A percentile compares a stretch with the other conserved stretches of the same genome.
These are phyloP conservation scores for Aspergillus pseudonomiae DNA, from an alignment of 2,329 filamentous ascomycete genomes.

Conservation along the genomic window DNA sequence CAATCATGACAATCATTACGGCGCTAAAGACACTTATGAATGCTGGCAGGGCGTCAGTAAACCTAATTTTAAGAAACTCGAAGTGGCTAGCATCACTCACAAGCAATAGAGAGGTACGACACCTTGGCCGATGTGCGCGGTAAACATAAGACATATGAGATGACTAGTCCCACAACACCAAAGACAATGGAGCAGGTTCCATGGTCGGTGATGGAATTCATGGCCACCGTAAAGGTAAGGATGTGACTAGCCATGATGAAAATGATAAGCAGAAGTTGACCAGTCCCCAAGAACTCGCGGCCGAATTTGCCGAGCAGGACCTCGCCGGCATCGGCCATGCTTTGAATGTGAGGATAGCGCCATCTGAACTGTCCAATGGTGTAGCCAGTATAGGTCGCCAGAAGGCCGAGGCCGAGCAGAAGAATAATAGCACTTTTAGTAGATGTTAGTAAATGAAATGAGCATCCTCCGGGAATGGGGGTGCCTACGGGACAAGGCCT, in stretches of 20 bases:
- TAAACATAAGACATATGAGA: slow-evolving; percentile 60
- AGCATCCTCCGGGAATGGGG: background rate
- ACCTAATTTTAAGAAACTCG: background rate
- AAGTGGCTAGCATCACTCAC: slow-evolving; percentile 4
- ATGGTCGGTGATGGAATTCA: slow-evolving; percentile 63
- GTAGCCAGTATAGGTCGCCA: slow-evolving; percentile 60
- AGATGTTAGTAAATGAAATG: background rate
- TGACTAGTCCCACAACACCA: slow-evolving; percentile 57
- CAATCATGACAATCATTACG: slow-evolving; percentile 67
- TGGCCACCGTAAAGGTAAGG: slow-evolving; percentile 67
- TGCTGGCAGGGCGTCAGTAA: slow-evolving; percentile 27
- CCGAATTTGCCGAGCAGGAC: slow-evolving; percentile 63
- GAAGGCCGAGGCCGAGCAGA: slow-evolving; percentile 53
- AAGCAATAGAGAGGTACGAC: slow-evolving; percentile 61
- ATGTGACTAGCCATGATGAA: slow-evolving; percentile 71
- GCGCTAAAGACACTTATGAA: slow-evolving; percentile 65
- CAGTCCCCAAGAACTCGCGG: slow-evolving; percentile 62
- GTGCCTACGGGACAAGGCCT: slow-evolving; percentile 52
- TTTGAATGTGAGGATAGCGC: slow-evolving; percentile 58
- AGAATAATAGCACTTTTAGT: slow-evolving; percentile 45
- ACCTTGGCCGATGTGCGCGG: slow-evolving; percentile 64
- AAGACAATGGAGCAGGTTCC: slow-evolving; percentile 64
- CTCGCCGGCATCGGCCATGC: slow-evolving; percentile 67
- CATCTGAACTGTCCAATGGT: slow-evolving; percentile 61
- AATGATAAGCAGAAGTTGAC: slow-evolving; percentile 63